phyloP scores from a whole-genome alignment of 2,329 filamentous ascomycete genomes.

The Eutypella sp. region DNA sequence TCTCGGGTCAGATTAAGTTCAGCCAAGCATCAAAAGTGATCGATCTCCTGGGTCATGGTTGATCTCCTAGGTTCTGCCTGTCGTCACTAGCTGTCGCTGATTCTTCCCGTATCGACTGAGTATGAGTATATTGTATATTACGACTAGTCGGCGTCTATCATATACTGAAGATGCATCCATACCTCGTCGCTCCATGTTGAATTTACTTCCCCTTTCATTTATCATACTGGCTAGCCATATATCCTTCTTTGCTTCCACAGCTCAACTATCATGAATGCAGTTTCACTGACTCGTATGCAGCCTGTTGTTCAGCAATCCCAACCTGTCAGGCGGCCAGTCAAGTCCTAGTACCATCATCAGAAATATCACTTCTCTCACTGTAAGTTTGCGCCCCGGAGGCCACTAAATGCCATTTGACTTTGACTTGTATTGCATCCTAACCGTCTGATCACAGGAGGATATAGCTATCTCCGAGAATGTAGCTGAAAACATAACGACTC shows the following conservation, averaged over 20 bases:
- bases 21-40: not conserved
- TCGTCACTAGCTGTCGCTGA: no score
- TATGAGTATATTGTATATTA: no score
- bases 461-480: constrained; percentile 50
- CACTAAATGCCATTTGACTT: not conserved
- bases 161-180: no score
- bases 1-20: not conserved
- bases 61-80: no score
- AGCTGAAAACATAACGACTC: constrained; percentile 62
- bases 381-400: constrained; percentile 29
- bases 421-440: constrained; percentile 14
- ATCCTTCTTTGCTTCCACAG: not conserved
- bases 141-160: no score
- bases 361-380: constrained; percentile 53
- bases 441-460: constrained; percentile 27
- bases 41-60: no score
- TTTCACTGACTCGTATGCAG: constrained; percentile 28
- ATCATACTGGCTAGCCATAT: not conserved
- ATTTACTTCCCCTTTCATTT: not conserved
- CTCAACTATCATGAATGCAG: not conserved
- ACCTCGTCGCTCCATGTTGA: not conserved
- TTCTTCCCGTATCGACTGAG: no score
- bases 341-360: constrained; percentile 49
- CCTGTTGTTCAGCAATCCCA: constrained; percentile 57
- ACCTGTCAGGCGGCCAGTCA: constrained; percentile 45